phyloP scores from a whole-genome alignment of 441 rosid species.

The Gossypium schwendimanii region DNA sequence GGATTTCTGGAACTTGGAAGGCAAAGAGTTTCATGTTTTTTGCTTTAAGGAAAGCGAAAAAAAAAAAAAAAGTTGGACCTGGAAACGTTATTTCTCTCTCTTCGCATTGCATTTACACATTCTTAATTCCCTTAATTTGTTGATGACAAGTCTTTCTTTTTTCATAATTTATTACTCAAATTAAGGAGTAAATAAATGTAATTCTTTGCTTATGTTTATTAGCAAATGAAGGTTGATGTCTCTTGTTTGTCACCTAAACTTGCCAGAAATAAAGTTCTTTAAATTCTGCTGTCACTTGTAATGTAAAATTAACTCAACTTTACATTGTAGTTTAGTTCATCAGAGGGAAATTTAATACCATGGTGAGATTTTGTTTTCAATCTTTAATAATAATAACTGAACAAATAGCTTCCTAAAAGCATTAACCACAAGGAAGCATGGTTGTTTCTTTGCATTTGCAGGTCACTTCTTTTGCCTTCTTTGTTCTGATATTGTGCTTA shows the following conservation, averaged over 20 bases:
- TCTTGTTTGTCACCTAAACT: not conserved
- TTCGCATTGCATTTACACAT: not conserved
- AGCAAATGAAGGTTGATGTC: not conserved
- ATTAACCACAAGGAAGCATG: not conserved
- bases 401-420: not conserved
- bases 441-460: slow-evolving; percentile 2
- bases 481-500: not conserved
- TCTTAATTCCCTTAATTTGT: not conserved
- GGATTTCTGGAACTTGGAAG: not conserved
- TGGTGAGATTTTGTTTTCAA: not conserved
- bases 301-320: not conserved
- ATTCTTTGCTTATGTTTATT: not conserved
- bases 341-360: not conserved
- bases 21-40: not conserved
- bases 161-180: not conserved
- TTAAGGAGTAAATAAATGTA: not conserved
- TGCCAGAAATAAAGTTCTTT: not conserved
- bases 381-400: not conserved
- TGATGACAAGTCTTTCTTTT: not conserved
- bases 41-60: not conserved
- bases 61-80: not conserved
- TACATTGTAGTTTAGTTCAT: not conserved
- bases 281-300: not conserved
- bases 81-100: not conserved
- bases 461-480: not conserved